Conservation (phyloP, 2,329 filamentous ascomycete genomes). For the Colletotrichum camelliae region DNA sequence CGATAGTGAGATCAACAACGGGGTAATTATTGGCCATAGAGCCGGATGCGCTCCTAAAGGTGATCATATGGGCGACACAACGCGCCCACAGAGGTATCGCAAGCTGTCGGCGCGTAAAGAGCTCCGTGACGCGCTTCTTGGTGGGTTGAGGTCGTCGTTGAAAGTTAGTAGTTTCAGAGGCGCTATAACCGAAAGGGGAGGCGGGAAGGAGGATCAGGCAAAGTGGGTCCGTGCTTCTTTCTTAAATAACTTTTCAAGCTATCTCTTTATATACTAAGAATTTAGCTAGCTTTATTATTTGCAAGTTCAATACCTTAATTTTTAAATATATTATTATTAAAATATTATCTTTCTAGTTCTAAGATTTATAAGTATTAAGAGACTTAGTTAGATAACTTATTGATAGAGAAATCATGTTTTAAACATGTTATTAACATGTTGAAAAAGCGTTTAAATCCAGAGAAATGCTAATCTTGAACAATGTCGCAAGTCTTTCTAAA, state of each 20-base stretch:
- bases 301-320: background rate
- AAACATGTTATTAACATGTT: background rate
- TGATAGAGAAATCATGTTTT: background rate
- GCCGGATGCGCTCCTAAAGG: background rate
- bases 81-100: background rate
- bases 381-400: background rate
- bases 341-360: background rate
- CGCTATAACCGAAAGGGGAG: background rate
- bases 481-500: background rate
- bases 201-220: background rate
- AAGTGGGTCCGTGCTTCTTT: background rate
- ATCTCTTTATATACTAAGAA: background rate
- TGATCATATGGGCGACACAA: background rate
- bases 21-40: background rate
- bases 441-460: background rate
- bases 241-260: background rate
- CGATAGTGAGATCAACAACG: constrained; percentile 11
- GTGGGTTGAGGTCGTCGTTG: background rate
- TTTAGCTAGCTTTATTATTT: background rate
- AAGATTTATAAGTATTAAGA: background rate
- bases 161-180: background rate
- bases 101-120: background rate
- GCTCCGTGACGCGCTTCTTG: background rate
- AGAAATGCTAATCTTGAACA: background rate
- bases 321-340: too few relatives aligned